phyloP scores from a whole-genome alignment of 1,284 basidiomycete genomes.

The Leccinum huronense region DNA sequence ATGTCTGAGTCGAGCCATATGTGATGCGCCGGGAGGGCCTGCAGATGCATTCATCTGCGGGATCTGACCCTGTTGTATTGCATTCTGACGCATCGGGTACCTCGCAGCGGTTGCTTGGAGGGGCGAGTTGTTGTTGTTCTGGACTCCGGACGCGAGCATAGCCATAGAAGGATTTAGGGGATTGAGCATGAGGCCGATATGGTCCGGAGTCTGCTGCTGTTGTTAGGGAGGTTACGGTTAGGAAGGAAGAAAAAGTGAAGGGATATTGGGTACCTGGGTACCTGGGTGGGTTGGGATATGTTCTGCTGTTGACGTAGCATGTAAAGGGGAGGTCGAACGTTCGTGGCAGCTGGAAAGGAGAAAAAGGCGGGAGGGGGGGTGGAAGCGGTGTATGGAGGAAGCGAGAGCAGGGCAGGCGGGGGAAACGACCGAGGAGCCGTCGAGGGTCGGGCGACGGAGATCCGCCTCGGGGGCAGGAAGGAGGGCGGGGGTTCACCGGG shows the following conservation, averaged over 20 bases:
- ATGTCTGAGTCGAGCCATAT: slow-evolving; percentile 40
- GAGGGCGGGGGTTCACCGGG: slow-evolving; percentile 18
- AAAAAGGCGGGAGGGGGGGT: slow-evolving; percentile 11
- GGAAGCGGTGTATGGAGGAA: not conserved
- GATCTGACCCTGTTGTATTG: slow-evolving; percentile 37
- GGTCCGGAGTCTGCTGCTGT: slow-evolving; percentile 32
- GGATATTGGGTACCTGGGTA: slow-evolving; percentile 42
- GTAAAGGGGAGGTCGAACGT: slow-evolving; percentile 41
- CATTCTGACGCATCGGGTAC: slow-evolving; percentile 32
- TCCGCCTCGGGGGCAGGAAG: slow-evolving; percentile 15
- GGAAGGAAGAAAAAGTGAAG: slow-evolving; percentile 40
- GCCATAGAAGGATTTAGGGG: slow-evolving; percentile 26
- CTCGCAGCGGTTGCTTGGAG: slow-evolving; percentile 26
- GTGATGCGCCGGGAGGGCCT: slow-evolving; percentile 33
- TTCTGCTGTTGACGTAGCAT: slow-evolving; percentile 44
- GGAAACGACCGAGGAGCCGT: slow-evolving; percentile 1
- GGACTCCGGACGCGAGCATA: slow-evolving; percentile 28
- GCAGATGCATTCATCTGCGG: slow-evolving; percentile 41
- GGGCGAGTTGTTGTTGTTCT: slow-evolving; percentile 15
- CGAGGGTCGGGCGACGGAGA: slow-evolving; percentile 17
- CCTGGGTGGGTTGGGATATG: slow-evolving; percentile 42
- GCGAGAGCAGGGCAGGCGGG: slow-evolving; percentile 10
- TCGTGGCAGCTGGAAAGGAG: slow-evolving; percentile 28
- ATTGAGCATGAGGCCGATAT: slow-evolving; percentile 34
- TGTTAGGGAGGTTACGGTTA: slow-evolving; percentile 31